Evolutionary conservation across 257 asterid species (phyloP).

Genomic region (Lantana camara): DNA sequence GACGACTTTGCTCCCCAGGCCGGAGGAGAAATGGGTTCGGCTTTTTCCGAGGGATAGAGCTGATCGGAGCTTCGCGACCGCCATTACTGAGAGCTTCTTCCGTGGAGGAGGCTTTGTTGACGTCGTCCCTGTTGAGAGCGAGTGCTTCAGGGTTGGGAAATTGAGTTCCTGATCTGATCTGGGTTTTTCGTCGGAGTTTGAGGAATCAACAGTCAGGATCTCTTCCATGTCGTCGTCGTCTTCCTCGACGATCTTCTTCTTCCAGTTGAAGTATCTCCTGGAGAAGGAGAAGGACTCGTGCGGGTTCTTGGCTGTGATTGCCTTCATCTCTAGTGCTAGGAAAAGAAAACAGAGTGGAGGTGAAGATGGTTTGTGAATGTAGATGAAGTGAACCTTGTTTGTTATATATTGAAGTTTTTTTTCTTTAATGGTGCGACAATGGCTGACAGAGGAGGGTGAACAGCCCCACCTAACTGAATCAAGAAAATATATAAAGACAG

Average conservation of each 20-base stretch:
- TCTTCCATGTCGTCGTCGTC: constrained; percentile 59
- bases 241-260: constrained; percentile 56
- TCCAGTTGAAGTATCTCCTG: constrained; percentile 71
- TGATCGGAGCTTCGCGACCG: constrained; percentile 54
- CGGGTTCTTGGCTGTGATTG: constrained; percentile 60
- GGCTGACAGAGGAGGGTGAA: constrained; percentile 65
- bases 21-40: constrained; percentile 41
- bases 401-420: not conserved
- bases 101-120: constrained; percentile 43
- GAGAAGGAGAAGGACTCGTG: constrained; percentile 89
- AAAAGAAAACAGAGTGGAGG: not conserved
- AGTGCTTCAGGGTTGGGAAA: constrained; percentile 36
- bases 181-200: constrained; percentile 30
- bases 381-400: not conserved
- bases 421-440: constrained; percentile 7
- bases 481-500: not conserved
- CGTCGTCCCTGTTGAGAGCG: constrained; percentile 33
- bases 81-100: constrained; percentile 45
- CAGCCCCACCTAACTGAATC: constrained; percentile 65
- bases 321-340: constrained; percentile 50
- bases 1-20: constrained; percentile 61
- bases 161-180: constrained; percentile 12
- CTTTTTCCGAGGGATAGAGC: constrained; percentile 45
- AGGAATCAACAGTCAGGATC: constrained; percentile 40
- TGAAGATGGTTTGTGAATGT: not conserved